A percentile compares a stretch with the other conserved stretches of the same genome.
These are phyloP conservation scores for Ambrosia trifida DNA, from an alignment of 129 eudicot species.

Conservation along the genomic window DNA sequence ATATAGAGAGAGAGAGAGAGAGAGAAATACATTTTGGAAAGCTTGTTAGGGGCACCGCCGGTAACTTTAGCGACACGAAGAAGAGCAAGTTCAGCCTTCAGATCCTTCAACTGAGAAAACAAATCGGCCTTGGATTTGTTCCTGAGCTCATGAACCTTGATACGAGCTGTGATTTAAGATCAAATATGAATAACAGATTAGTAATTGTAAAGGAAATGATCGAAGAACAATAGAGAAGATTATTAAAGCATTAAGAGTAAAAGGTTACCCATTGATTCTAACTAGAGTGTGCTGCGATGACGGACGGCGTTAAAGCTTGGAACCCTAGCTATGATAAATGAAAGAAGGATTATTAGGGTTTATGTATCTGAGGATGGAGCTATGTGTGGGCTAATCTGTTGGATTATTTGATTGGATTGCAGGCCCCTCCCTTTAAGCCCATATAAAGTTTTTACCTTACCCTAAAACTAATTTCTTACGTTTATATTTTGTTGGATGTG, in stretches of 20 bases:
- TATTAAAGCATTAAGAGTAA: not conserved
- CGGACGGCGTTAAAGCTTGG: slow-evolving; percentile 18
- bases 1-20: not conserved
- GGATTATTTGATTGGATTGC: not conserved
- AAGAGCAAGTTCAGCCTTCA: slow-evolving; percentile 65
- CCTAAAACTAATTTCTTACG: too few species aligned
- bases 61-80: slow-evolving; percentile 83
- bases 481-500: too few species aligned
- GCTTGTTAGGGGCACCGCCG: slow-evolving; percentile 83
- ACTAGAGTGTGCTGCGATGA: slow-evolving; percentile 10
- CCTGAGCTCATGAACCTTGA: slow-evolving; percentile 70
- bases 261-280: slow-evolving; percentile 35
- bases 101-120: slow-evolving; percentile 65
- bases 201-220: not conserved
- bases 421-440: too few species aligned
- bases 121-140: slow-evolving; percentile 49
- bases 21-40: slow-evolving; percentile 53
- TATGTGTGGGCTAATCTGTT: not conserved
- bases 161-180: slow-evolving; percentile 34
- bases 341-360: slow-evolving; percentile 20
- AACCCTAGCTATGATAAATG: slow-evolving; percentile 27
- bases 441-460: too few species aligned
- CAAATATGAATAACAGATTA: not conserved
- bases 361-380: slow-evolving; percentile 22
- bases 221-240: not conserved